Evolutionary conservation across 768 basidiomycete species (phyloP).

Genomic region (Phlebiopsis flavidoalba): DNA sequence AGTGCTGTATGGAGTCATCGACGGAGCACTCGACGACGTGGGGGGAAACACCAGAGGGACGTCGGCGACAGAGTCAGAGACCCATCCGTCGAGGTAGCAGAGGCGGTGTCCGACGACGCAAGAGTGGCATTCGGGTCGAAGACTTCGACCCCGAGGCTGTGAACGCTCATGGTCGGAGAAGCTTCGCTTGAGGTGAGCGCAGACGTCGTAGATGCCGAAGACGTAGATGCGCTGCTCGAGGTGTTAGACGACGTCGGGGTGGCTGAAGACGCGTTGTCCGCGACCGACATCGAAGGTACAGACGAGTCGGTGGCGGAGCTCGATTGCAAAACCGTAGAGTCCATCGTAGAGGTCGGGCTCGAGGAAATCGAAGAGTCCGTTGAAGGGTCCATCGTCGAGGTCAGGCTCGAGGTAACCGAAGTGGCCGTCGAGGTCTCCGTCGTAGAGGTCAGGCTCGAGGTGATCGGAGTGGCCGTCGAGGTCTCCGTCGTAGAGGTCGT

Average conservation of each 20-base stretch:
- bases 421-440: not conserved
- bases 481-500: not conserved
- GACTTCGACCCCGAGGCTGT: slow-evolving; percentile 9
- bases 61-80: not conserved
- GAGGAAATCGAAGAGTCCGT: too few relatives aligned
- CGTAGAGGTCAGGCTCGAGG: not conserved
- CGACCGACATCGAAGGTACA: not conserved
- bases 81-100: slow-evolving; percentile 3
- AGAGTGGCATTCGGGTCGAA: slow-evolving; percentile 7
- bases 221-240: slow-evolving; percentile 23
- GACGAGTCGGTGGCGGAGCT: not conserved
- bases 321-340: not conserved
- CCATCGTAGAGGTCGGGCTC: too few relatives aligned
- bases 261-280: not conserved
- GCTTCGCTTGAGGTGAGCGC: not conserved
- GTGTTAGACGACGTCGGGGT: slow-evolving; percentile 2
- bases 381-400: too few relatives aligned
- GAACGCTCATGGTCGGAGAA: slow-evolving; percentile 3
- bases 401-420: not conserved
- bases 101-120: not conserved
- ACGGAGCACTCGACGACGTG: not conserved
- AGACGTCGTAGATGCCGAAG: slow-evolving; percentile 22
- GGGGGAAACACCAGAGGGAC: not conserved
- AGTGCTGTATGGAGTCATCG: slow-evolving; percentile 24
- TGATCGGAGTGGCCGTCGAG: not conserved